Evolutionary conservation across 2,329 filamentous ascomycete species (phyloP), one percentile per base, ranked within the genome.

Genomic region (Pezicula neosporulosa): DNA sequence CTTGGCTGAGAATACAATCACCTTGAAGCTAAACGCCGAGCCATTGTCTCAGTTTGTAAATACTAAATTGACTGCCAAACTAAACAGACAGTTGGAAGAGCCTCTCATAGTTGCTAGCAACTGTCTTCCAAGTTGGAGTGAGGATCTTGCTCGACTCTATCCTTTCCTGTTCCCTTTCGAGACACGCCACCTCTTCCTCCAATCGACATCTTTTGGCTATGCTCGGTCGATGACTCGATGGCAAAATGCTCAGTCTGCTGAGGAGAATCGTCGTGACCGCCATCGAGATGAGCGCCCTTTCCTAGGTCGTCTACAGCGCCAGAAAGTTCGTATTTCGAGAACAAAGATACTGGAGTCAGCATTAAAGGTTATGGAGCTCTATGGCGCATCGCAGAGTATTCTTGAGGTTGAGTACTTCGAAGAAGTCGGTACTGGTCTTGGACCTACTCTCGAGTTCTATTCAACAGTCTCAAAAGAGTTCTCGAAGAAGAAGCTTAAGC

Each of bases 391-490:
- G 1, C 90, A 96, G 53, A 97, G 93, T 67, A 89, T 97, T 27
- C 74, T 99, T 1, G 94, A 99, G 66, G 93, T 99, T 2, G 95
- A 99, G 65, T 99, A 99, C 65, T 99, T 99, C 60, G 94, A 97
- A 63, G 94, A 99, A 71, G 94, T 99, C 19, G 94, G 94, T 51
- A 99, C 95, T 21, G 94, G 94, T 44, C 78, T 99, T 43, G 94
- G 94, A 0, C 94, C 94, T 4, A 99, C 94, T 0, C 79, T 99
- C 13, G 94, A 99, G 67, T 99, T 99, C 68, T 99, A 99, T 71
- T 96, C 94, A 0, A 96, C 90, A 0, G 93, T 97, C 1, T 99
- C 94, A 0, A 94, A 90, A 62, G 94, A 99, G 67, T 97, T 97
- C 64, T 93, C 90, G 1, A 96, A 94, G 77, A 97, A 93, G 78